These are phyloP conservation scores for Ogataea pignaliae DNA, from an alignment of 805 yeast species.

Conservation along the genomic window DNA sequence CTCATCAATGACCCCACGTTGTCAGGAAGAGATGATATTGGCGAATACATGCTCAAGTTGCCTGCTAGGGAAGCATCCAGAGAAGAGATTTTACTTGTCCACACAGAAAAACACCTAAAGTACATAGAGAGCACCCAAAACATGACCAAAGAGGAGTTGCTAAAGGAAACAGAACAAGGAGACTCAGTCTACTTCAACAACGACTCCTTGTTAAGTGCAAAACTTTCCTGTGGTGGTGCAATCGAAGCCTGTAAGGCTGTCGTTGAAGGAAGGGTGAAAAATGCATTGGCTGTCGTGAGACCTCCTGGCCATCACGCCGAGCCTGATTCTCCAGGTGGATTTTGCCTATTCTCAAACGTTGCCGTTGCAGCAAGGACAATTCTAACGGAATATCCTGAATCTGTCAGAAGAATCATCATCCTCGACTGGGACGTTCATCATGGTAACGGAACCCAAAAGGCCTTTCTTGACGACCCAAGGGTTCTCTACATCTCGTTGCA, in stretches of 20 bases:
- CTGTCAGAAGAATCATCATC: conserved; percentile 76
- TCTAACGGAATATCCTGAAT: conserved; percentile 78
- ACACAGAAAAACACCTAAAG: conserved; percentile 72
- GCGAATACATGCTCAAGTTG: conserved; percentile 81
- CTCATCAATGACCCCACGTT: conserved; percentile 74
- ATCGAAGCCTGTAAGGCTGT: conserved; percentile 96
- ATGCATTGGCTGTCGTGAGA: conserved; percentile 89
- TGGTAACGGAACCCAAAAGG: conserved; percentile 97
- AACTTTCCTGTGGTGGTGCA: conserved; percentile 92
- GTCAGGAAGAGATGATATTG: conserved; percentile 69
- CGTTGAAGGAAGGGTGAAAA: conserved; percentile 86
- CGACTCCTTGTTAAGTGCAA: conserved; percentile 83
- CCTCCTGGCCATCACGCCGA: conserved; percentile 99
- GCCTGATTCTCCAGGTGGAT: conserved; percentile 96
- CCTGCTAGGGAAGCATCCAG: conserved; percentile 86
- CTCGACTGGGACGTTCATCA: conserved; percentile 99
- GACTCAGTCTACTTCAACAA: conserved; percentile 94
- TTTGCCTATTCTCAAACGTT: conserved; percentile 92
- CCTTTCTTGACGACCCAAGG: conserved; percentile 82
- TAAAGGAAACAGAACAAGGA: conserved; percentile 83
- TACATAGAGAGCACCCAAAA: conserved; percentile 70
- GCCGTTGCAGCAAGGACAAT: conserved; percentile 94
- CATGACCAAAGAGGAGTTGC: conserved; percentile 71
- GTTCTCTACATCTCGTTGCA: conserved; percentile 90
- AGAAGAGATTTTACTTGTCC: conserved; percentile 85